Conservation (phyloP, 2,329 filamentous ascomycete species). For the Aureobasidium sp. region DNA sequence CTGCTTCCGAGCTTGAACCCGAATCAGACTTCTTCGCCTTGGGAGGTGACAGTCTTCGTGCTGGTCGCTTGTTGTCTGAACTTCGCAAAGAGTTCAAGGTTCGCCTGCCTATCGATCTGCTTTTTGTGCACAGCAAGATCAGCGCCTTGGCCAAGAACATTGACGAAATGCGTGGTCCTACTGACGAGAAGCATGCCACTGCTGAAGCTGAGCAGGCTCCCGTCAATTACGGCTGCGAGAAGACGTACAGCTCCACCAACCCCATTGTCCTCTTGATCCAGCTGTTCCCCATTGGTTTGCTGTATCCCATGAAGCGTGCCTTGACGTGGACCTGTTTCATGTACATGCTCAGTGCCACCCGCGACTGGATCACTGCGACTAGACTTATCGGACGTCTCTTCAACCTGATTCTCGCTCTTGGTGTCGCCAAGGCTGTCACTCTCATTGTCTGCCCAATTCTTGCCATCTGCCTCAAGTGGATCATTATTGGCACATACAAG, state of each 20-base stretch:
- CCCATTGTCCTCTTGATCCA: conserved; percentile 45
- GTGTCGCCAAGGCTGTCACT: conserved; percentile 37
- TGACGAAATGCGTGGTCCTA: conserved; percentile 25
- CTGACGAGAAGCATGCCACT: conserved; percentile 11
- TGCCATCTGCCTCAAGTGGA: conserved; percentile 49
- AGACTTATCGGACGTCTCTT: conserved; percentile 42
- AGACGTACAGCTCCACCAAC: conserved; percentile 45
- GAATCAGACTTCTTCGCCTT: conserved; percentile 47
- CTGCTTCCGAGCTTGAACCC: conserved; percentile 33
- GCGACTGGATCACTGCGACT: conserved; percentile 35
- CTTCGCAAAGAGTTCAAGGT: conserved; percentile 46
- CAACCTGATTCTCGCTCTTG: conserved; percentile 42
- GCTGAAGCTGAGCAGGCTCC: conserved; percentile 17
- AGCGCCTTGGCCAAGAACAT: conserved; percentile 34
- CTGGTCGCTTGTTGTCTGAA: conserved; percentile 46
- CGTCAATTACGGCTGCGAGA: conserved; percentile 28
- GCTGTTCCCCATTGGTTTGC: conserved; percentile 42
- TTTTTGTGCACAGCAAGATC: conserved; percentile 46
- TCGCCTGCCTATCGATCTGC: conserved; percentile 44
- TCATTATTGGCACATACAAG: conserved; percentile 47
- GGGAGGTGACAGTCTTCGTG: conserved; percentile 49
- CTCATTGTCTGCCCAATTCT: conserved; percentile 38
- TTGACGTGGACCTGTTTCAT: conserved; percentile 50
- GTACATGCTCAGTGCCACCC: conserved; percentile 37
- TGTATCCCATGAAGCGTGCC: conserved; percentile 47